A percentile compares a stretch with the other conserved stretches of the same genome.
These are phyloP conservation scores for Ustilago cynodontis DNA, from an alignment of 1,284 basidiomycete species.

Conservation along the genomic window DNA sequence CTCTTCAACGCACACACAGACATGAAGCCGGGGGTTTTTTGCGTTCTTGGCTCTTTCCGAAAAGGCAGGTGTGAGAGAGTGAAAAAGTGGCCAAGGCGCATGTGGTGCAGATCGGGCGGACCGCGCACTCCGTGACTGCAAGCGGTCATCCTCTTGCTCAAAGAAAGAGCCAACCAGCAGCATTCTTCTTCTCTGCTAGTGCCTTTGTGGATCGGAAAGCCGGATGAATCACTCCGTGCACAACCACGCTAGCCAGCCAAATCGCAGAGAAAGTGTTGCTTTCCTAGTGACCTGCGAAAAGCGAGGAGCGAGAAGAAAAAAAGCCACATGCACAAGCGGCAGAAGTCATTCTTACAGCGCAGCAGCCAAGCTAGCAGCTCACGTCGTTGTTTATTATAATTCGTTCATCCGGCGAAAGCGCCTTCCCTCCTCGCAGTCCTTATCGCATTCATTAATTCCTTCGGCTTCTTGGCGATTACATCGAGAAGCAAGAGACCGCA, in stretches of 20 bases:
- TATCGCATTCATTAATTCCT: too few relatives aligned
- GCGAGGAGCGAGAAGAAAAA: slow-evolving; percentile 1
- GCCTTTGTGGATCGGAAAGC: slow-evolving; percentile 2
- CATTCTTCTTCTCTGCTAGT: neutral
- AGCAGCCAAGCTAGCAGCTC: too few relatives aligned
- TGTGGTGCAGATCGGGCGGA: neutral
- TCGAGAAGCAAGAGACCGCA: too few relatives aligned
- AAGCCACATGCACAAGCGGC: slow-evolving; percentile 13
- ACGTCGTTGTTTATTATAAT: too few relatives aligned
- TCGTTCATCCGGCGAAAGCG: slow-evolving; percentile 9
- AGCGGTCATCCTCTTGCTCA: neutral
- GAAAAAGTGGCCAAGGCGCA: slow-evolving; percentile 6
- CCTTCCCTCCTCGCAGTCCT: neutral
- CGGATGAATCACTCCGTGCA: slow-evolving; percentile 8
- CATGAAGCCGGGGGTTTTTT: too few relatives aligned
- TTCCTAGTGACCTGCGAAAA: too few relatives aligned
- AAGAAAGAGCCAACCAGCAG: neutral
- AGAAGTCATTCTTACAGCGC: neutral
- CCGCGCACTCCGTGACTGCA: neutral
- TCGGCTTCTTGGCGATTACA: too few relatives aligned
- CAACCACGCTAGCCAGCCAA: too few relatives aligned
- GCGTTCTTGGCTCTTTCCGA: too few relatives aligned
- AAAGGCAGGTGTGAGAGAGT: too few relatives aligned
- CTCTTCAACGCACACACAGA: neutral
- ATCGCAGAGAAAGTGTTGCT: too few relatives aligned